Conservation (phyloP, 805 yeast species). For the Sporopachydermia quercuum region DNA sequence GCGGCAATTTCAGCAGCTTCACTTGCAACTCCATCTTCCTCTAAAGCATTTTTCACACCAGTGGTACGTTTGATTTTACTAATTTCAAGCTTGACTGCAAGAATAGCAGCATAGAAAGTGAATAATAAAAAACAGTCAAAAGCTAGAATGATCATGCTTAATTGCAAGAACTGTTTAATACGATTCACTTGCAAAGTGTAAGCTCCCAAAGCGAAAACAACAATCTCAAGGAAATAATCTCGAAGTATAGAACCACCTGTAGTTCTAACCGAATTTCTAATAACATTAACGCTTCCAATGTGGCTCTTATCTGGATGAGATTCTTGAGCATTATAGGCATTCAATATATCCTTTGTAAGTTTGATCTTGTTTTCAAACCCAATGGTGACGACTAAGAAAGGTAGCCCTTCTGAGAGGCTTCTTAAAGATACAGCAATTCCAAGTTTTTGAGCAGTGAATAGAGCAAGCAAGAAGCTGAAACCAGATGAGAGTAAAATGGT, state of each 20-base stretch:
- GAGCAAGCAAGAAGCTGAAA: conserved; percentile 73
- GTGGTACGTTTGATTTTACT: conserved; percentile 72
- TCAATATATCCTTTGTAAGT: conserved; percentile 32
- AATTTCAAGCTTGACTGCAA: conserved; percentile 81
- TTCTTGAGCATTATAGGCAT: conserved; percentile 15
- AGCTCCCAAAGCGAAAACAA: conserved; percentile 41
- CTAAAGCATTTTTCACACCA: conserved; percentile 60
- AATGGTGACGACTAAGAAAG: conserved; percentile 80
- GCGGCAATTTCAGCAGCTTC: conserved; percentile 63
- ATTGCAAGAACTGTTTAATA: conserved; percentile 63
- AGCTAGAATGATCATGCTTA: conserved; percentile 53
- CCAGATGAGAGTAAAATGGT: conserved; percentile 66
- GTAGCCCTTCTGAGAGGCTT: conserved; percentile 78
- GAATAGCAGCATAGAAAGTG: conserved; percentile 72
- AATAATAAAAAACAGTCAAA: conserved; percentile 60
- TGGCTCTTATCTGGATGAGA: conserved; percentile 22
- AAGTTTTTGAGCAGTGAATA: conserved; percentile 41
- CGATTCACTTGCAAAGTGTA: conserved; percentile 58
- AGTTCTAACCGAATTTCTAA: conserved; percentile 18
- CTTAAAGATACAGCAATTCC: conserved; percentile 52
- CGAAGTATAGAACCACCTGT: conserved; percentile 43
- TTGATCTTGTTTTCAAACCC: conserved; percentile 81
- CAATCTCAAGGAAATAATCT: conserved; percentile 61
- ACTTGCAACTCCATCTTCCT: conserved; percentile 82
- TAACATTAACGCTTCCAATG: conserved; percentile 27